phyloP scores from a whole-genome alignment of 2,329 filamentous ascomycete genomes.

The Calonectria montana region DNA sequence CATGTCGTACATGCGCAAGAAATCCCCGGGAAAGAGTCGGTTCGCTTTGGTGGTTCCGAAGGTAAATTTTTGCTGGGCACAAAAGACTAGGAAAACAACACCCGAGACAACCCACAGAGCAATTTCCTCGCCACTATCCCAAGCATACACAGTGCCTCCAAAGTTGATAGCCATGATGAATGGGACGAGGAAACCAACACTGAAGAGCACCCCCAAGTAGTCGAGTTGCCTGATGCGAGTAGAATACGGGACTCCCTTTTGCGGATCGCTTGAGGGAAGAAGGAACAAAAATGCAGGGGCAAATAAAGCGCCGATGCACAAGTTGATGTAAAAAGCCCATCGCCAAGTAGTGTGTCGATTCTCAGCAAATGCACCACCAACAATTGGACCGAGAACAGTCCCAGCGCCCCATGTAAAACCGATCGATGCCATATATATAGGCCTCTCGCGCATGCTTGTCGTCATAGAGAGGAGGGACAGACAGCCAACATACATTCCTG shows the following conservation, averaged over 20 bases:
- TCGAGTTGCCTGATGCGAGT: slow-evolving; percentile 42
- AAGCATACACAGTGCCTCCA: slow-evolving; percentile 60
- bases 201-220: slow-evolving; percentile 45
- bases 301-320: slow-evolving; percentile 51
- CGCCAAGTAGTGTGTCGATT: slow-evolving; percentile 50
- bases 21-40: neutral
- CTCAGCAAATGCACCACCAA: slow-evolving; percentile 57
- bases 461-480: slow-evolving; percentile 1
- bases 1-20: neutral
- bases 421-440: slow-evolving; percentile 16
- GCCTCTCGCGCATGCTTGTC: slow-evolving; percentile 8
- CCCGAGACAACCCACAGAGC: slow-evolving; percentile 60
- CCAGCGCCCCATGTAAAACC: slow-evolving; percentile 51
- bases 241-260: slow-evolving; percentile 19
- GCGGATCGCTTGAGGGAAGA: slow-evolving; percentile 49
- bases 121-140: slow-evolving; percentile 59
- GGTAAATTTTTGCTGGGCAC: slow-evolving; percentile 50
- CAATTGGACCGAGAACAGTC: slow-evolving; percentile 54
- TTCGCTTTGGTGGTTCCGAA: neutral
- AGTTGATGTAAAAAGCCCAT: slow-evolving; percentile 63
- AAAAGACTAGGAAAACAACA: slow-evolving; percentile 56
- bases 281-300: slow-evolving; percentile 57
- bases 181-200: slow-evolving; percentile 47
- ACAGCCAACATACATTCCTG: slow-evolving; percentile 42
- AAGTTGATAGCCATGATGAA: slow-evolving; percentile 62